Percentiles rank a stretch among this genome's conserved stretches.
These are phyloP conservation scores for Mycena kentingensis DNA, from an alignment of 768 basidiomycete genomes.

Conservation along the genomic window DNA sequence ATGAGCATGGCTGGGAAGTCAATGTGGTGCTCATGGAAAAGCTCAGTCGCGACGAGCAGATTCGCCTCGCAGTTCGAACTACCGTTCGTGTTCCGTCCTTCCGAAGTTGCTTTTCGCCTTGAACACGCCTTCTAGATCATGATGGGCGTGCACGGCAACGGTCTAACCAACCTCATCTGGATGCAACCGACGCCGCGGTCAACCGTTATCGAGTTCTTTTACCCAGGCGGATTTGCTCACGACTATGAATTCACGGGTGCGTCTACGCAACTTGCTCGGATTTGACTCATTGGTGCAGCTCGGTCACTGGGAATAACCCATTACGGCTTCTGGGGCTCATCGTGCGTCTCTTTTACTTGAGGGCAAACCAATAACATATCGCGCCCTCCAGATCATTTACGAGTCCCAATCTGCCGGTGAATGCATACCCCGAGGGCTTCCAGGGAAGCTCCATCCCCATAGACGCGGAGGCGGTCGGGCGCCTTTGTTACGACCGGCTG, in stretches of 20 bases:
- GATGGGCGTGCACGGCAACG: constrained; percentile 95
- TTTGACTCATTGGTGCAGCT: not conserved
- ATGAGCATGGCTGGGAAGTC: constrained; percentile 79
- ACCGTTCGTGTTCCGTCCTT: constrained; percentile 56
- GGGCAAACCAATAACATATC: not conserved
- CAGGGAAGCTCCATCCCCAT: constrained; percentile 85
- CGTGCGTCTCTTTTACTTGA: constrained; percentile 43
- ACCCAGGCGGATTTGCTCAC: constrained; percentile 77
- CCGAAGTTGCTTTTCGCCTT: constrained; percentile 3
- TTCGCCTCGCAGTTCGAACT: constrained; percentile 77
- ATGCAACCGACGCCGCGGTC: constrained; percentile 83
- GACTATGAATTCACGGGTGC: constrained; percentile 76
- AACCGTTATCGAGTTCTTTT: constrained; percentile 94
- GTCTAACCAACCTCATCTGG: constrained; percentile 85
- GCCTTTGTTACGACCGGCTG: constrained; percentile 58
- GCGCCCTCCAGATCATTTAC: constrained; percentile 64
- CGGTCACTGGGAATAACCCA: constrained; percentile 78
- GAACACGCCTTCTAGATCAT: constrained; percentile 62
- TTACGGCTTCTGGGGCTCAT: constrained; percentile 81
- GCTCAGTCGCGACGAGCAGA: constrained; percentile 77
- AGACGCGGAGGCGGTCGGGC: constrained; percentile 68
- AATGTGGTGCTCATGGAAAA: constrained; percentile 87
- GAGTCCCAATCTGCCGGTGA: constrained; percentile 65
- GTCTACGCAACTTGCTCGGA: not conserved
- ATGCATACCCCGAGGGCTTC: constrained; percentile 85